A percentile compares a stretch with the other conserved stretches of the same genome.
phyloP scores from a whole-genome alignment of 1,284 basidiomycete genomes.

The Leccinum pachyderme region DNA sequence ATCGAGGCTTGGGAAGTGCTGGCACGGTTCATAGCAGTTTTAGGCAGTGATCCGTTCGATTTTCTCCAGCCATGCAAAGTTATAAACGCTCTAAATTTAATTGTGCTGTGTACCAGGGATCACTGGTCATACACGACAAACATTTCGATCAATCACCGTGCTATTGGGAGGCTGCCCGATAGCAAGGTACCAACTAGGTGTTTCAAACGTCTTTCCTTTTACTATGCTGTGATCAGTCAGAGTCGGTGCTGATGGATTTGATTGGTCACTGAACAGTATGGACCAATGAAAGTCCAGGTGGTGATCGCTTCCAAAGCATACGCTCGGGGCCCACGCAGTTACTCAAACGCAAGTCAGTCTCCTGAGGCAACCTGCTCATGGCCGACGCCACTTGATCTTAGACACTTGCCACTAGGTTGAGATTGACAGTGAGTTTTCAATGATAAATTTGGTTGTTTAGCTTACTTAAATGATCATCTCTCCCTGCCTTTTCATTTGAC shows the following conservation, averaged over 20 bases:
- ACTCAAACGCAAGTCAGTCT: neutral
- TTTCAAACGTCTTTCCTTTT: neutral
- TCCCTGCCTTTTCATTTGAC: neutral
- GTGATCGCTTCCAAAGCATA: neutral
- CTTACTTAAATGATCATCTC: neutral
- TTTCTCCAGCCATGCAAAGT: neutral
- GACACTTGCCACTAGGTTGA: neutral
- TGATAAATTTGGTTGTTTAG: neutral
- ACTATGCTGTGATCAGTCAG: neutral
- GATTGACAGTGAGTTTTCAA: neutral
- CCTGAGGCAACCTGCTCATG: neutral
- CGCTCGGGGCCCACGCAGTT: neutral
- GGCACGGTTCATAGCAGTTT: neutral
- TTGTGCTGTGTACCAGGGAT: neutral
- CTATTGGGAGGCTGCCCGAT: neutral
- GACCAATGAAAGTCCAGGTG: neutral
- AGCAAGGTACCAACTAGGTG: neutral
- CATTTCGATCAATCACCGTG: neutral
- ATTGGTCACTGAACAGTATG: neutral
- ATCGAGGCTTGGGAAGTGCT: neutral
- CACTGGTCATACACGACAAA: too few relatives aligned
- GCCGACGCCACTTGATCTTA: neutral
- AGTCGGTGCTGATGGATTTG: neutral
- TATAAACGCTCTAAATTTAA: neutral
- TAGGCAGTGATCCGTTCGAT: neutral